Evolutionary conservation across 2,329 filamentous ascomycete species (phyloP).

Genomic region (Sporothrix protearum): DNA sequence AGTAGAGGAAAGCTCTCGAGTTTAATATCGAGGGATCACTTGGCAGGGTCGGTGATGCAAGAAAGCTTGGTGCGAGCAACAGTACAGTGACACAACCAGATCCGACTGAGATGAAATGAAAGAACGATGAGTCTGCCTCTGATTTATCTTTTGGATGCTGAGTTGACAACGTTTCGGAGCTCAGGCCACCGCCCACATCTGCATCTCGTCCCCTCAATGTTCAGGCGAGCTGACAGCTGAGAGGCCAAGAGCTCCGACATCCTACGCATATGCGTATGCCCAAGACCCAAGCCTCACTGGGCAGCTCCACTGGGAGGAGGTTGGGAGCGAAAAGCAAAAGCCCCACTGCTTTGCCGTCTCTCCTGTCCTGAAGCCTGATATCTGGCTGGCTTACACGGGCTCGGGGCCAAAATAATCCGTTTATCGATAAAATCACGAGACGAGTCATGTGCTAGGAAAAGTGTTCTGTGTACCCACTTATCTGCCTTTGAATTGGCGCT

Average conservation of each 20-base stretch:
- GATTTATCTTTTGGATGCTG: not conserved
- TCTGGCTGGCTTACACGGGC: not conserved
- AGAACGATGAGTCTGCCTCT: not conserved
- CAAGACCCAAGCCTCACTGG: constrained; percentile 12
- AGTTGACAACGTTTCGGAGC: not conserved
- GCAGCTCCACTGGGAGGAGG: not conserved
- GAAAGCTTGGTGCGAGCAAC: not conserved
- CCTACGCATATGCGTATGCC: no score
- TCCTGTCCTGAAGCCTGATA: not conserved
- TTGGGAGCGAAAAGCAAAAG: not conserved
- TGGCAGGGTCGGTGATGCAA: not conserved
- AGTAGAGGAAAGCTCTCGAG: not conserved
- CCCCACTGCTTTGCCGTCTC: not conserved
- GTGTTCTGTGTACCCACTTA: not conserved
- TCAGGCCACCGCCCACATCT: not conserved
- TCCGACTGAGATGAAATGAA: not conserved
- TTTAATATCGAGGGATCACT: not conserved
- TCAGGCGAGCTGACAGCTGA: not conserved
- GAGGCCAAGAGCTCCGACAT: not conserved
- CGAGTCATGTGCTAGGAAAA: not conserved
- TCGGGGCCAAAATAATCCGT: not conserved
- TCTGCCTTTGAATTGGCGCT: not conserved
- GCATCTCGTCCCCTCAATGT: not conserved
- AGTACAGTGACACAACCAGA: not conserved
- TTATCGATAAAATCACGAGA: not conserved